Evolutionary conservation across 352 stramenopile genomes (phyloP).

Genomic region (Blastocystis sp.): DNA sequence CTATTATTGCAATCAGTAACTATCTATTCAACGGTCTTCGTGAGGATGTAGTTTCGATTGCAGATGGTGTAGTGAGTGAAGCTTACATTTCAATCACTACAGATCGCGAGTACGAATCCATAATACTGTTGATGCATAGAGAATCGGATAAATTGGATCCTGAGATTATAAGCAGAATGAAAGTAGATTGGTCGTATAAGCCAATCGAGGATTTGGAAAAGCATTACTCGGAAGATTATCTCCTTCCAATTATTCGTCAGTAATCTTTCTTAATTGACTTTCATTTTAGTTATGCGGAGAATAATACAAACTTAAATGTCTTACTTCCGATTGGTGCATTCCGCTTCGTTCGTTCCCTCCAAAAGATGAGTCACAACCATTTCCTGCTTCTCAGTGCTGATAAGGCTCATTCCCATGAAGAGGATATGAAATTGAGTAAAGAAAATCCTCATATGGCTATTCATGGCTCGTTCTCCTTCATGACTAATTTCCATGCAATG

Average conservation of each 20-base stretch:
- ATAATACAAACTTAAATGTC: conserved; percentile 25
- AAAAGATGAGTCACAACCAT: conserved; percentile 17
- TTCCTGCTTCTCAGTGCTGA: conserved; percentile 62
- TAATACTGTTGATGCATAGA: conserved; percentile 4
- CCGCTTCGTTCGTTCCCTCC: conserved; percentile 3
- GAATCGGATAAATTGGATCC: not conserved
- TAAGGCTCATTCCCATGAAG: conserved; percentile 68
- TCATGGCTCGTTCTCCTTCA: conserved; percentile 69
- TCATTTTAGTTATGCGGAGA: conserved; percentile 14
- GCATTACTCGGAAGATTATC: not conserved
- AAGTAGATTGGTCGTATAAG: conserved; percentile 50
- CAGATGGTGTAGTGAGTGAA: conserved; percentile 33
- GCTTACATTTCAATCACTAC: conserved; percentile 30
- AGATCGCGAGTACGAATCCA: not conserved
- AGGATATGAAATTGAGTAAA: conserved; percentile 58
- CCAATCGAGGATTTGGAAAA: not conserved
- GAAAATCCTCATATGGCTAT: conserved; percentile 67
- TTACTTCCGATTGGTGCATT: conserved; percentile 57
- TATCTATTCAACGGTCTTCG: conserved; percentile 71
- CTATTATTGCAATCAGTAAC: conserved; percentile 70
- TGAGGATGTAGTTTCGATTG: conserved; percentile 68
- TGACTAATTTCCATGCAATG: conserved; percentile 68
- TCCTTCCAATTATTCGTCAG: not conserved
- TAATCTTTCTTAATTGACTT: not conserved
- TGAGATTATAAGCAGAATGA: conserved; percentile 62